Base-by-base conservation (phyloP, 495 filamentous ascomycete genomes). In the Monascus purpureus region DNA sequence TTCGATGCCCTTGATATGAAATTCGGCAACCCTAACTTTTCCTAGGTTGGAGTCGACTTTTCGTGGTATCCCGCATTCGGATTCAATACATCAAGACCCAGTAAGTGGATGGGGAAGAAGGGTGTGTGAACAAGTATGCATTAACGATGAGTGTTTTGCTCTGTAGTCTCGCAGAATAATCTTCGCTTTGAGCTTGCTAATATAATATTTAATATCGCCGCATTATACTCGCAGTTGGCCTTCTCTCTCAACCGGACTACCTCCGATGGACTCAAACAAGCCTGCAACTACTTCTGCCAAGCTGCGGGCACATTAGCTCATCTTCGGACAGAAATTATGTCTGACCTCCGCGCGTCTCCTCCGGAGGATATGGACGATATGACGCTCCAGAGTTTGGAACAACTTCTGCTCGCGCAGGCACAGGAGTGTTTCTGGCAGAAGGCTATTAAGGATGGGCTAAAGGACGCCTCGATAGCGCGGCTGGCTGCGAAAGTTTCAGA, bases 361-460 rank as follows among this genome's bases (percentile, higher is more conserved):
- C 85, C 88, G 1, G 90, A 96, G 52, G 90, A 97, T 40, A 94
- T 97, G 90, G 90, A 97, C 47, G 68, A 72, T 13, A 68, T 79
- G 46, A 92, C 88, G 0, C 56, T 97, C 16, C 80, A 85, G 42
- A 83, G 83, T 31, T 60, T 95, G 12, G 76, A 82, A 39, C 68
- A 88, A 46, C 67, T 97, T 20, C 67, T 93, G 29, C 66, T 97
- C 1, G 90, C 84, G 9, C 87, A 97, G 48, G 85, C 76, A 22
- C 90, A 97, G 44, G 90, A 97, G 53, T 95, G 88, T 50, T 95
- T 88, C 54, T 97, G 90, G 90, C 79, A 88, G 33, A 96, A 93
- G 48, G 90, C 92, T 2, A 90, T 93, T 13, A 88, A 87, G 64
- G 90, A 95, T 49, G 77, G 76, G 8, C 70, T 93, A 49, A 93